Evolutionary conservation across 768 basidiomycete species (phyloP).

Genomic region (Candolleomyces eurysporus): DNA sequence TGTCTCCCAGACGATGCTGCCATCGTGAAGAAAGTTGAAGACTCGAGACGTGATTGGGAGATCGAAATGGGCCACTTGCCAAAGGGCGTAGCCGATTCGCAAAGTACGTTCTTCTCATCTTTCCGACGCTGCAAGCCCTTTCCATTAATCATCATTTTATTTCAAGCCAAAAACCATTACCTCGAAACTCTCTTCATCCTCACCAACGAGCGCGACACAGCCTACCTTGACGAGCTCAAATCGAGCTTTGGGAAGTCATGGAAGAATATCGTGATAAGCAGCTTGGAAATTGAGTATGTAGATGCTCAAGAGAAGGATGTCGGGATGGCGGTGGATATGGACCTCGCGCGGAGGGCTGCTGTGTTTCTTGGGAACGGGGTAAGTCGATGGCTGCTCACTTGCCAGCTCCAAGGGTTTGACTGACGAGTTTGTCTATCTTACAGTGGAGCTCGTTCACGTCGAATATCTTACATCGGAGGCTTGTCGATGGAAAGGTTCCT

Average conservation of each 20-base stretch:
- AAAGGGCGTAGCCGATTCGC: constrained; percentile 5
- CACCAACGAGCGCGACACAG: constrained; percentile 44
- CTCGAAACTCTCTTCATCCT: constrained; percentile 47
- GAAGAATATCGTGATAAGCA: constrained; percentile 40
- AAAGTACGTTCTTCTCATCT: too few relatives aligned
- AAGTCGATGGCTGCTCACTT: constrained; percentile 17
- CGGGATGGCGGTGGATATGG: constrained; percentile 55
- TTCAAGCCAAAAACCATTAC: constrained; percentile 8
- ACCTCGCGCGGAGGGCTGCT: constrained; percentile 45
- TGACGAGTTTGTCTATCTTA: background rate
- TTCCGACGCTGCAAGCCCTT: too few relatives aligned
- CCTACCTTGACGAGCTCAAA: constrained; percentile 26
- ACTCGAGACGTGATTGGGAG: constrained; percentile 37
- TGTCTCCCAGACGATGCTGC: constrained; percentile 44
- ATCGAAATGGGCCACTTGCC: constrained; percentile 12
- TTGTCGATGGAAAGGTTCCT: constrained; percentile 41
- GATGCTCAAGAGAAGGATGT: constrained; percentile 47
- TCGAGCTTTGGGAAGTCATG: constrained; percentile 20
- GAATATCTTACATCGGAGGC: constrained; percentile 44
- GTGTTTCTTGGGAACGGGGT: constrained; percentile 59
- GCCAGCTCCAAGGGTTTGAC: background rate
- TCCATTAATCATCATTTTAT: too few relatives aligned
- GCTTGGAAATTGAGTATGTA: constrained; percentile 35
- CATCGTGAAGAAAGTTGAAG: constrained; percentile 38
- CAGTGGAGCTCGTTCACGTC: too few relatives aligned